phyloP scores from a whole-genome alignment of 2,329 filamentous ascomycete genomes.

The Calonectria hawksworthii region DNA sequence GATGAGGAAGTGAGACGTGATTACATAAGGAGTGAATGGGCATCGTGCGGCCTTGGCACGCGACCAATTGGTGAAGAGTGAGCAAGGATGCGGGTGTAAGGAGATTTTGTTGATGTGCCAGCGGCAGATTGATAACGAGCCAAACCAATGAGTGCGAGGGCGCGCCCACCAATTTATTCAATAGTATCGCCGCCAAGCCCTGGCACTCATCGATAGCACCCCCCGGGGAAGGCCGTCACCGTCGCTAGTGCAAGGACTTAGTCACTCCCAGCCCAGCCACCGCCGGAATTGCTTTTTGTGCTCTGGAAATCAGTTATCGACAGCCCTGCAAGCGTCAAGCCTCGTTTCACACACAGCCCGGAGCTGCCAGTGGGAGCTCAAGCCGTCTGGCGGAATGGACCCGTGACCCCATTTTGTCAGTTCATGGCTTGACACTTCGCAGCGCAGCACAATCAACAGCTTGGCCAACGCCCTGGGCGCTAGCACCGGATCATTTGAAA shows the following conservation, averaged over 20 bases:
- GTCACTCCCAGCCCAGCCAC: background rate
- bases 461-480: background rate
- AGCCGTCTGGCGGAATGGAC: background rate
- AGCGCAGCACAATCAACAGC: background rate
- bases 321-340: background rate
- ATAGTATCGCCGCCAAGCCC: background rate
- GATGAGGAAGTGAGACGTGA: constrained; percentile 8
- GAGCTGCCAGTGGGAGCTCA: background rate
- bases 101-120: background rate
- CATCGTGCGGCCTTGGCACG: constrained; percentile 6
- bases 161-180: background rate
- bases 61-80: background rate
- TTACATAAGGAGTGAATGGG: background rate
- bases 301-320: background rate
- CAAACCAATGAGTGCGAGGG: background rate
- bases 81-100: background rate
- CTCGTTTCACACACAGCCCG: background rate
- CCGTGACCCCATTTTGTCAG: background rate
- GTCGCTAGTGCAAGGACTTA: background rate
- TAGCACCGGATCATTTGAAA: background rate
- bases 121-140: background rate
- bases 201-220: background rate
- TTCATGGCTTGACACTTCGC: background rate
- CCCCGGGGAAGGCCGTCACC: background rate
- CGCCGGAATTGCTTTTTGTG: background rate